phyloP scores from a whole-genome alignment of 805 yeast species.

The Myxozyma sirexii region DNA sequence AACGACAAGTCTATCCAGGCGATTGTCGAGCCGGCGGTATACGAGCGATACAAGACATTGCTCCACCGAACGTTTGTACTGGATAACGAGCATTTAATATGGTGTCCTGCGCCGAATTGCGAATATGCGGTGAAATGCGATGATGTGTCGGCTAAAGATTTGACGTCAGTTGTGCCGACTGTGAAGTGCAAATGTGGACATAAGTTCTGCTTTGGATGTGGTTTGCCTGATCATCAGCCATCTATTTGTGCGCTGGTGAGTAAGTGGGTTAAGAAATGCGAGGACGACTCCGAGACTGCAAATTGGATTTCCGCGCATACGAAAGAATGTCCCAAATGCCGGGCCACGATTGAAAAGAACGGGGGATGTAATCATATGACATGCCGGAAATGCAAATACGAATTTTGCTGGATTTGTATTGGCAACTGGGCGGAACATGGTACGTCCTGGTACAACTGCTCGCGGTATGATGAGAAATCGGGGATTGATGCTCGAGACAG shows the following conservation, averaged over 20 bases:
- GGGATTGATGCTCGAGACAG: conserved; percentile 46
- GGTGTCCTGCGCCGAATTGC: conserved; percentile 91
- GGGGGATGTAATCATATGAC: conserved; percentile 98
- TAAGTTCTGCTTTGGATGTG: conserved; percentile 78
- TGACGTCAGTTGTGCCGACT: conserved; percentile 54
- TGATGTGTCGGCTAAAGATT: conserved; percentile 31
- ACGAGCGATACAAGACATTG: conserved; percentile 36
- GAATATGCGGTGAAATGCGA: conserved; percentile 54
- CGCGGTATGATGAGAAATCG: conserved; percentile 54
- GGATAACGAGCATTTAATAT: conserved; percentile 53
- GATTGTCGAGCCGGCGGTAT: conserved; percentile 40
- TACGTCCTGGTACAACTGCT: conserved; percentile 66
- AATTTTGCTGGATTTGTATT: conserved; percentile 93
- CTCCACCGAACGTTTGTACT: conserved; percentile 53
- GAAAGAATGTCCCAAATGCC: conserved; percentile 82
- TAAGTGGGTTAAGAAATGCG: conserved; percentile 76
- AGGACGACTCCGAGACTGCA: conserved; percentile 84
- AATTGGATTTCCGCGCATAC: conserved; percentile 88
- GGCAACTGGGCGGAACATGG: conserved; percentile 76
- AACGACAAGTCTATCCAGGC: conserved; percentile 43
- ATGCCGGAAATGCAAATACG: conserved; percentile 72
- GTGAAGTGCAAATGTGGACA: conserved; percentile 70
- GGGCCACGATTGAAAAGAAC: conserved; percentile 78
- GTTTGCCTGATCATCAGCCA: conserved; percentile 77
- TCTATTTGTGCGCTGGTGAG: conserved; percentile 72